phyloP scores from a whole-genome alignment of 495 filamentous ascomycete species.

The Daldinia loculata region DNA sequence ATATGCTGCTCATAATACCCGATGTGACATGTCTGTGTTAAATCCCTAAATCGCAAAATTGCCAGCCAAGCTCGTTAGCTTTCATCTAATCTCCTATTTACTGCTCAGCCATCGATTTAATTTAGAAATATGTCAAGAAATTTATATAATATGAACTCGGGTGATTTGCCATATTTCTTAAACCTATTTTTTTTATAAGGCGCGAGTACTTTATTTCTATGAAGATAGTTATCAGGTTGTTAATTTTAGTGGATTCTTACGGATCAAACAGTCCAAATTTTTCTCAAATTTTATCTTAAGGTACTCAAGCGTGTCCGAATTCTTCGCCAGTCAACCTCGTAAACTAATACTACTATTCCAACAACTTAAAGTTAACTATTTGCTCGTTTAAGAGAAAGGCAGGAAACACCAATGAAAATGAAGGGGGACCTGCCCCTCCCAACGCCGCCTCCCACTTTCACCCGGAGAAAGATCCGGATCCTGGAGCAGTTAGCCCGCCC shows the following conservation, averaged over 20 bases:
- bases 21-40: background rate
- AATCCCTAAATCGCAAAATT: background rate
- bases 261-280: background rate
- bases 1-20: conserved; percentile 1
- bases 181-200: background rate
- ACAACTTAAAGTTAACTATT: background rate
- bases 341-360: background rate
- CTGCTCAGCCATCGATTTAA: background rate
- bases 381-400: background rate
- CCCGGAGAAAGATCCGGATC: conserved; percentile 70
- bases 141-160: too few relatives aligned
- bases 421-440: conserved; percentile 26
- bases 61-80: too few relatives aligned
- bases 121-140: too few relatives aligned
- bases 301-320: background rate
- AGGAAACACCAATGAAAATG: conserved; percentile 3
- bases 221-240: background rate
- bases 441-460: conserved; percentile 54
- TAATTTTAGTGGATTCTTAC: background rate
- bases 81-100: background rate
- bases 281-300: background rate
- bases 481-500: conserved; percentile 69
- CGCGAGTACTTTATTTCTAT: background rate
- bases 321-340: background rate
- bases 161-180: too few relatives aligned